Evolutionary conservation across 371 early-diverging fungal genomes (phyloP), one percentile per base, ranked within the genome.

Genomic region (Mucor irregularis): DNA sequence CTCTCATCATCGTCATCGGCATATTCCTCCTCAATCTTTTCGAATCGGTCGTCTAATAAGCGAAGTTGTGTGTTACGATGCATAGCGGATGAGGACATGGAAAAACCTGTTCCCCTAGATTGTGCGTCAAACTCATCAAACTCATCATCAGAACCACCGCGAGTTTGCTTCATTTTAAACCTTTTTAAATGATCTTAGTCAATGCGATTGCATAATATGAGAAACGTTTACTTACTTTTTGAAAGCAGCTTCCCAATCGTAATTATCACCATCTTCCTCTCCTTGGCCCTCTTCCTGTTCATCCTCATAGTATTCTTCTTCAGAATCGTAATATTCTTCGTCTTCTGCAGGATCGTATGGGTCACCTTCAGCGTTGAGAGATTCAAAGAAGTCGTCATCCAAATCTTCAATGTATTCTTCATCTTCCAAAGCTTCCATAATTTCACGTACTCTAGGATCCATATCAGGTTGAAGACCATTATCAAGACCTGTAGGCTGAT

Each of bases 41-140:
- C 98, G 71, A 95, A 97, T 49, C 90, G 90, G 57, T 95, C 95
- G 76, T 97, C 98, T 48, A 97, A 66, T 21, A 93, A 72, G 5
- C 90, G 88, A 43, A 96, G 78, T 60, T 92, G 87, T 28, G 86
- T 81, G 66, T 94, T 96, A 69, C 97, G 89, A 71, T 87, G 91
- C 92, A 96, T 90, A 39, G 89, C 85, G 5, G 95, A 93, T 13
- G 96, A 94, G 1, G 95, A 85, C 86, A 96, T 92, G 7, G 95
- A 94, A 35, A 87, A 83, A 17, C 74, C 73, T 7, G 93, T 84
- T 7, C 65, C 61, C 53, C 58, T 61, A 28, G 82, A 73, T 49
- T 69, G 66, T 31, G 58, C 45, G 53, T 82, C 81, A 49, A 74
- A 71, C 43, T 71, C 73, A 35, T 82, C 72, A 30, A 74, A 72